Evolutionary conservation across 1,139 yeast genomes (phyloP).

Genomic region (Yamadazyma diddensiae): DNA sequence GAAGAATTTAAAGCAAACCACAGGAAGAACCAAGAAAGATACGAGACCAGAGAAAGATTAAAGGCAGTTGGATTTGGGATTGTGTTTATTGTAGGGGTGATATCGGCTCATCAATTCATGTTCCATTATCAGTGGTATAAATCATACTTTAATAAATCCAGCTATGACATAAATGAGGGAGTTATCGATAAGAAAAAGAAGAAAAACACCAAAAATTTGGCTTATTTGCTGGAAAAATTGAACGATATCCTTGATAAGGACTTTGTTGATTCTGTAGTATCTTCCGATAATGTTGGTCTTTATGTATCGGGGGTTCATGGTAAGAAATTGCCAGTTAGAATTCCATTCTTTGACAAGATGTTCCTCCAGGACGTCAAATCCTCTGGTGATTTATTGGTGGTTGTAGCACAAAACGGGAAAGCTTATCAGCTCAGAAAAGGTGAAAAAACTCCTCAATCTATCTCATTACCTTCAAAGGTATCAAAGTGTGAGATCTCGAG

Average conservation of each 20-base stretch:
- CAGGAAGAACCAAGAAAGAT: constrained; percentile 19
- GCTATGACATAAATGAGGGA: constrained; percentile 24
- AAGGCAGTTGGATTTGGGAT: constrained; percentile 35
- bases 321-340: constrained; percentile 55
- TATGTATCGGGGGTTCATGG: constrained; percentile 38
- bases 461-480: constrained; percentile 42
- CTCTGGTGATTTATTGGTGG: constrained; percentile 48
- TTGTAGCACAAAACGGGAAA: constrained; percentile 70
- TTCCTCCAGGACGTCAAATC: constrained; percentile 57
- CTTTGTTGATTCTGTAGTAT: constrained; percentile 7
- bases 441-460: constrained; percentile 18
- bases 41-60: constrained; percentile 32
- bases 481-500: constrained; percentile 53
- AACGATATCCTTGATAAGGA: constrained; percentile 23
- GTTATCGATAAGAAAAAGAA: constrained; percentile 12
- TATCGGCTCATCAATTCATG: constrained; percentile 38
- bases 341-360: constrained; percentile 62
- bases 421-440: constrained; percentile 55
- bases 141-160: constrained; percentile 17
- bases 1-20: constrained; percentile 24
- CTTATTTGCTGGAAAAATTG: constrained; percentile 10
- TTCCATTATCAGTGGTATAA: constrained; percentile 42
- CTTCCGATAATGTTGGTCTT: constrained; percentile 30
- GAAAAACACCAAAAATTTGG: constrained; percentile 23
- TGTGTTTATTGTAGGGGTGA: constrained; percentile 28